Evolutionary conservation across 2,329 filamentous ascomycete species (phyloP), one percentile per base, ranked within the genome.

Genomic region (Nemania sp.): DNA sequence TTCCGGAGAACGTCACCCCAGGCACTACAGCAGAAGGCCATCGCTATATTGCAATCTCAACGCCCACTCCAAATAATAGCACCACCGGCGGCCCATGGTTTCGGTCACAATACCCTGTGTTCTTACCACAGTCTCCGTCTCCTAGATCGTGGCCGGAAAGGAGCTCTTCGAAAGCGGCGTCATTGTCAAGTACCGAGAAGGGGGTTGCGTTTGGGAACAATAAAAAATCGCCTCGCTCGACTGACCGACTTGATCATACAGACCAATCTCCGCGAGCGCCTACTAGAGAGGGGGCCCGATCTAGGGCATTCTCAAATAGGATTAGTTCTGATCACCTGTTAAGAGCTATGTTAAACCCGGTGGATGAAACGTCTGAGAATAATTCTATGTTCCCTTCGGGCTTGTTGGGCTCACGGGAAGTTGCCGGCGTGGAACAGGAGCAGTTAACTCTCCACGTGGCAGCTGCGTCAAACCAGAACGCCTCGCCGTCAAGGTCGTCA

Each of bases 101-200:
- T 41, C 68, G 72, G 32, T 73, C 73, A 8, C 72, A 73, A 54
- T 72, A 73, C 58, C 73, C 72, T 10, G 53, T 74, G 29, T 68
- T 72, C 54, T 54, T 66, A 49, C 67, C 70, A 13, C 41, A 62
- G 18, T 18, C 60, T 27, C 66, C 54, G 24, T 54, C 63, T 38
- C 67, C 45, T 10, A 58, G 49, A 26, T 62, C 45, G 32, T 74
- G 72, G 73, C 73, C 67, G 22, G 69, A 71, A 57, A 70, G 70
- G 35, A 71, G 26, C 24, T 73, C 73, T 24, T 75, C 70, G 22
- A 72, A 67, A 64, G 62, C 41, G 3, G 59, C 67, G 22, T 3
- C 32, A 4, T 27, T 43, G 38, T 61, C 64, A 1, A 41, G 38
- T 49, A 2, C 27, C 45, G 67, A 62, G 6, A 65, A 35, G 29